Evolutionary conservation across 306 rosid species (phyloP).

Genomic region (Phaseolus lunatus): DNA sequence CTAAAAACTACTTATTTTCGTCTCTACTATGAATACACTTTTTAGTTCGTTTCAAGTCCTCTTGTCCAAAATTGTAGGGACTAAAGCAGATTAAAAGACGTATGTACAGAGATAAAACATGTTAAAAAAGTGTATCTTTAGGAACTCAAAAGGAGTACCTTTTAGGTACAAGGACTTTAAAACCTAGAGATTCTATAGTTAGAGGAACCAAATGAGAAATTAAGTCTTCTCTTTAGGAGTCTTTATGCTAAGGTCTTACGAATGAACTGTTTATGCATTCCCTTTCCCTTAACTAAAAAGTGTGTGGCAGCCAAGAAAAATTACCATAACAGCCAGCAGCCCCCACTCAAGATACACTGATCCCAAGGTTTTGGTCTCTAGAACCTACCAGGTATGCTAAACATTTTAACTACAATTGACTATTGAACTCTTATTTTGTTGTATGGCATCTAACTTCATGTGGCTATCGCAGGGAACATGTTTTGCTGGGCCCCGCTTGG

Average conservation of each 20-base stretch:
- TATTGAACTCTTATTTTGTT: slow-evolving; percentile 20
- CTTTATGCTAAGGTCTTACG: neutral
- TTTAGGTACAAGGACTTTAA: neutral
- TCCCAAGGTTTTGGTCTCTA: slow-evolving; percentile 90
- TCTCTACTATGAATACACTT: neutral
- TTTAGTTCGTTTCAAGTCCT: neutral
- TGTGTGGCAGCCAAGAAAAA: slow-evolving; percentile 60
- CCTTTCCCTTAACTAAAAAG: slow-evolving; percentile 35
- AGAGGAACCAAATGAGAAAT: neutral
- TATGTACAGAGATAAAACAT: too few species aligned
- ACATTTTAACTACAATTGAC: neutral
- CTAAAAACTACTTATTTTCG: neutral
- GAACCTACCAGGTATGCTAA: slow-evolving; percentile 78
- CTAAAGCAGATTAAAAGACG: neutral
- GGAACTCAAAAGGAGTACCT: neutral
- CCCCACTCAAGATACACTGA: slow-evolving; percentile 92
- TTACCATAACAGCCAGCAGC: slow-evolving; percentile 76
- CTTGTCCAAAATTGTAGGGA: neutral
- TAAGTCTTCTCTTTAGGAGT: neutral
- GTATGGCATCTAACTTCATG: slow-evolving; percentile 35
- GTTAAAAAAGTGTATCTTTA: neutral
- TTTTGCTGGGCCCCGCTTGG: slow-evolving; percentile 83
- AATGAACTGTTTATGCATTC: slow-evolving; percentile 32
- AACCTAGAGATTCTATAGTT: neutral
- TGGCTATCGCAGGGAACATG: slow-evolving; percentile 83